Percentiles rank a stretch among this genome's conserved stretches.
These are phyloP conservation scores for Eustoma russellianum DNA, from an alignment of 257 asterid genomes.

Conservation along the genomic window DNA sequence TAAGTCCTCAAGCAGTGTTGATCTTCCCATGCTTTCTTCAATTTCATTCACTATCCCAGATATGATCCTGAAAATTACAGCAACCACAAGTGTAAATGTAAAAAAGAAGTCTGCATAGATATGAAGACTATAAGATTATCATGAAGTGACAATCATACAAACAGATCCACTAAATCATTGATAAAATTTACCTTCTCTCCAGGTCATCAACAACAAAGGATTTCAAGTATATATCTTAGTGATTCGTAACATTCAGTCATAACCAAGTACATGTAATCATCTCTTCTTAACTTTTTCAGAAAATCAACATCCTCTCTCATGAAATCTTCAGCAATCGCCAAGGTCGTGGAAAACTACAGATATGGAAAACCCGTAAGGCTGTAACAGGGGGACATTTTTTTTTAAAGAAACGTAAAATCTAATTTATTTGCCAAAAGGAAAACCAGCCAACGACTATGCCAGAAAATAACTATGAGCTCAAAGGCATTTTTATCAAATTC, in stretches of 20 bases:
- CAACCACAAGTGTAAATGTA: background rate
- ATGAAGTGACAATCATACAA: background rate
- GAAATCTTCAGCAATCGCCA: slow-evolving; percentile 69
- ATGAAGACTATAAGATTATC: slow-evolving; percentile 2
- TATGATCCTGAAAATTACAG: slow-evolving; percentile 42
- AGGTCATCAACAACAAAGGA: slow-evolving; percentile 82
- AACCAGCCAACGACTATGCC: slow-evolving; percentile 78
- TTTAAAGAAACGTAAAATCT: background rate
- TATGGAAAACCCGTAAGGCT: slow-evolving; percentile 4
- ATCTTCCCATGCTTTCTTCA: slow-evolving; percentile 58
- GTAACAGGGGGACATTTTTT: background rate
- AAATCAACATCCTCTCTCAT: slow-evolving; percentile 51
- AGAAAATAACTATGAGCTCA: slow-evolving; percentile 53
- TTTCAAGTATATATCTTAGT: slow-evolving; percentile 64
- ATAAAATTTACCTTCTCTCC: slow-evolving; percentile 64
- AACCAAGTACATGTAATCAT: slow-evolving; percentile 67
- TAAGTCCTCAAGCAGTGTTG: slow-evolving; percentile 53
- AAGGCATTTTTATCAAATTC: slow-evolving; percentile 92
- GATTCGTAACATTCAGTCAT: slow-evolving; percentile 79
- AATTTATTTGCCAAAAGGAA: slow-evolving; percentile 93
- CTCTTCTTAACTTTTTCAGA: slow-evolving; percentile 55
- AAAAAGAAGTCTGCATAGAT: background rate
- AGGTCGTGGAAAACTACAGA: slow-evolving; percentile 62
- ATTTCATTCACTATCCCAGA: slow-evolving; percentile 58
- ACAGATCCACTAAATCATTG: background rate